Percentiles rank a stretch among this genome's conserved stretches.
Evolutionary conservation across 2,329 filamentous ascomycete genomes (phyloP).

Genomic region (Colletotrichum magnum): DNA sequence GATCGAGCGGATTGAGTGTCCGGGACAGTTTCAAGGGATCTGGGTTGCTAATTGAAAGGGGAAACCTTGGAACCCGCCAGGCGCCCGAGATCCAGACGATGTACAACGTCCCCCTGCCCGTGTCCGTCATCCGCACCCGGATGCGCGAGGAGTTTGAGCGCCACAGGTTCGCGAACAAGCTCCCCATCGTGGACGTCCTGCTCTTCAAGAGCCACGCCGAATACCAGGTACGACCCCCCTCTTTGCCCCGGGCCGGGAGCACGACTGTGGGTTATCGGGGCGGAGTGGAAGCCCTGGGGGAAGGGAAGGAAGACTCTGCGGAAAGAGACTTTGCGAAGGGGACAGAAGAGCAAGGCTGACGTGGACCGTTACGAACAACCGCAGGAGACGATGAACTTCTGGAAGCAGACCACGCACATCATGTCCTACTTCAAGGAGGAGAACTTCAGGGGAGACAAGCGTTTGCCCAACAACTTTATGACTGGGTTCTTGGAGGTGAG

Average conservation of each 20-base stretch:
- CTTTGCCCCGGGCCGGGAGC: not conserved
- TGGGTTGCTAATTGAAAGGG: constrained; percentile 11
- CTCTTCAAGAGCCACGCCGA: constrained; percentile 93
- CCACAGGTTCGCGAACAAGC: constrained; percentile 92
- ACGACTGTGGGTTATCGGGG: not conserved
- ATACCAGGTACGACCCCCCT: constrained; percentile 79
- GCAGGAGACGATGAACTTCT: constrained; percentile 98
- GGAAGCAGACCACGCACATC: constrained; percentile 96
- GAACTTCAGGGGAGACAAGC: constrained; percentile 80
- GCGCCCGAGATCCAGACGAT: constrained; percentile 97
- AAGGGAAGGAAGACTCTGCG: not conserved
- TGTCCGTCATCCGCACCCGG: constrained; percentile 90
- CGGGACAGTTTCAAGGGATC: not conserved
- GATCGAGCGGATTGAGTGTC: not conserved
- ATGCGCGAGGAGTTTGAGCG: constrained; percentile 97
- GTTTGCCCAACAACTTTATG: constrained; percentile 92
- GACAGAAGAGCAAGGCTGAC: constrained; percentile 9
- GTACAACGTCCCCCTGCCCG: constrained; percentile 93
- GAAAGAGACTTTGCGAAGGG: no score
- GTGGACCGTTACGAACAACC: not conserved
- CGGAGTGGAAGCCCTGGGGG: not conserved
- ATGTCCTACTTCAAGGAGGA: constrained; percentile 97
- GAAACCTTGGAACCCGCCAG: constrained; percentile 60
- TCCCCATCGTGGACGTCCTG: constrained; percentile 89
- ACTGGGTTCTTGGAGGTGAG: constrained; percentile 93